Evolutionary conservation across 2,329 filamentous ascomycete species (phyloP), one percentile per base, ranked within the genome.

Genomic region (Penicillium glabrum): DNA sequence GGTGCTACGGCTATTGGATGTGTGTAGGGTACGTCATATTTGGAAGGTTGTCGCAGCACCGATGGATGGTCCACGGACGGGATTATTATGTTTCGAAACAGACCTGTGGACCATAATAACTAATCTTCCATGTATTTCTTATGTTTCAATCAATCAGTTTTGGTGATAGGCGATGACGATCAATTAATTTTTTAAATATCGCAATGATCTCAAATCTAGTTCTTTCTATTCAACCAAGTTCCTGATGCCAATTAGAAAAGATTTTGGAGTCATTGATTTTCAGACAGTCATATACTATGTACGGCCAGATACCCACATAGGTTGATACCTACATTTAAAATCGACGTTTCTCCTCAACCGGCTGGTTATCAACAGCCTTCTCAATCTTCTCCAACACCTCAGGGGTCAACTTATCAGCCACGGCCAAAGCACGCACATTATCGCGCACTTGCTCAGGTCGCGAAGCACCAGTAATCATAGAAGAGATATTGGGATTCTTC

Each of bases 401-500:
- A 8, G 70, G 62, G 26, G 74, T 77, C 64, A 82, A 61, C 61
- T 76, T 77, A 14, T 75, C 69, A 29, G 77, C 67, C n/a, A 82
- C 57, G 6, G 70, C 72, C 57, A 82, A 61, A 24, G 79, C 77
- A 60, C 69, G 73, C 37, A 80, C 71, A 26, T 76, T 73, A 52
- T 77, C 74, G 11, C 59, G 53, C 13, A 79, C 66, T 59, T 79
- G 77, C 62, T 78, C 74, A 6, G 70, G 64, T 53, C 74, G 71
- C 24, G 72, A 76, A 3, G 77, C 77, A 41, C 83, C 82, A 9
- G 83, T 76, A 51, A 85, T 85, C 63, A 85, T 82, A 8, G 69
- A 69, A 27, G 68, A 71, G 51, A 86, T 83, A 61, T 86, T 82
- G 5, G 74, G 72, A 69, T 86, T 86, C 73, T 81, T 83, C 41